These are phyloP conservation scores for Podila verticillata DNA, from an alignment of 192 early-diverging fungal species.

Conservation along the genomic window DNA sequence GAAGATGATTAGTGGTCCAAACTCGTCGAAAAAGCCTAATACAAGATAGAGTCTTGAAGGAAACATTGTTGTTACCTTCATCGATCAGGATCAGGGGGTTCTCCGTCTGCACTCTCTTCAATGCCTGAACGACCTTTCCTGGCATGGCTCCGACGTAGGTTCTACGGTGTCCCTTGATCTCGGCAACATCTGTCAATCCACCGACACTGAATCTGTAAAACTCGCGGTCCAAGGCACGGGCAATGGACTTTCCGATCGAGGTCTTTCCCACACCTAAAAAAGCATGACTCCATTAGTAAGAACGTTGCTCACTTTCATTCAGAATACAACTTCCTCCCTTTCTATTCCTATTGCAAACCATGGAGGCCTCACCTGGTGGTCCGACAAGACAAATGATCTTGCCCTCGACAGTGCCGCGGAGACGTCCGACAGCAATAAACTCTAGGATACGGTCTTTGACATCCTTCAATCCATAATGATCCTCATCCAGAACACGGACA, in stretches of 20 bases:
- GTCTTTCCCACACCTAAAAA: constrained; percentile 93
- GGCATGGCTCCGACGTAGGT: constrained; percentile 99
- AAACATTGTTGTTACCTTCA: constrained; percentile 67
- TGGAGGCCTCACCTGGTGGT: constrained; percentile 76
- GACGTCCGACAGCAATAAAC: constrained; percentile 98
- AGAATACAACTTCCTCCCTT: background rate
- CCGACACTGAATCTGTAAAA: constrained; percentile 98
- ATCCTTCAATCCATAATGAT: constrained; percentile 99
- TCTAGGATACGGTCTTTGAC: constrained; percentile 99
- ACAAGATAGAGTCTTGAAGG: too few species aligned
- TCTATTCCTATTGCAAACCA: constrained; percentile 1
- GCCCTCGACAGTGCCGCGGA: constrained; percentile 95
- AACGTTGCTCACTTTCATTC: background rate
- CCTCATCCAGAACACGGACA: constrained; percentile 91
- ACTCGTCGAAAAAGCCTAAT: too few species aligned
- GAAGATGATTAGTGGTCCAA: too few species aligned
- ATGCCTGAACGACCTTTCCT: constrained; percentile 97
- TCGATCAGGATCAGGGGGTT: constrained; percentile 98
- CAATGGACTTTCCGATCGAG: constrained; percentile 97
- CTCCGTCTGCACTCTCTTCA: constrained; percentile 99
- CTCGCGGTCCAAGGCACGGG: constrained; percentile 91
- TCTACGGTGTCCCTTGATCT: constrained; percentile 98
- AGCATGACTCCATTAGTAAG: constrained; percentile 5
- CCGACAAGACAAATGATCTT: constrained; percentile 99
- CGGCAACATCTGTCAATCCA: constrained; percentile 96